Evolutionary conservation across 306 rosid species (phyloP).

Genomic region (Acacia crassicarpa): DNA sequence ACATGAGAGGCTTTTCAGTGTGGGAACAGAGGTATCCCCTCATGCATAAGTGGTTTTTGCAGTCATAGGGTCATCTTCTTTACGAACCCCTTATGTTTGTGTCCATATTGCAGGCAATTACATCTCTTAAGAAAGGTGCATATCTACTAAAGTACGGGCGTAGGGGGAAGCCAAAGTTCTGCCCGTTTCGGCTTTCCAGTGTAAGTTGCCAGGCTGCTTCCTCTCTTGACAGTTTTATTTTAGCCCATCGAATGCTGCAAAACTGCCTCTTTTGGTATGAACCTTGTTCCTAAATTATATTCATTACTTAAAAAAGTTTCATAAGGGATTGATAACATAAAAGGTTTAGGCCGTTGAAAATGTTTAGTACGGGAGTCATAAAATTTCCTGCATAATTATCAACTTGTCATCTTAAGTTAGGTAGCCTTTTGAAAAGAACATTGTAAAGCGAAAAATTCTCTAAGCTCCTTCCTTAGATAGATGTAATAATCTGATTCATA

Average conservation of each 20-base stretch:
- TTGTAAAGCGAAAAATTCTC: background rate
- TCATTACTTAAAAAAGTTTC: background rate
- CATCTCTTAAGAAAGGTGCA: conserved; percentile 92
- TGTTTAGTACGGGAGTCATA: background rate
- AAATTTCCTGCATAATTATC: background rate
- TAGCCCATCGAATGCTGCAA: conserved; percentile 17
- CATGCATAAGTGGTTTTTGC: conserved; percentile 26
- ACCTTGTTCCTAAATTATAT: background rate
- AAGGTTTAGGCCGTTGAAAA: background rate
- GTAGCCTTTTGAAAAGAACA: background rate
- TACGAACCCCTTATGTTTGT: conserved; percentile 11
- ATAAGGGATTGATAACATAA: background rate
- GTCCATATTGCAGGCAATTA: conserved; percentile 61
- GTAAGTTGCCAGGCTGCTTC: conserved; percentile 51
- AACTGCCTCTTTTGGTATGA: background rate
- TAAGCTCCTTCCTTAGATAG: conserved; percentile 11
- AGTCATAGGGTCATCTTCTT: conserved; percentile 24
- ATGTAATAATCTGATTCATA: background rate
- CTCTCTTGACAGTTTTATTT: conserved; percentile 8
- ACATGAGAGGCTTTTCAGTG: conserved; percentile 8
- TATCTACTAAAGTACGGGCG: conserved; percentile 87
- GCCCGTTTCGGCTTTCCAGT: conserved; percentile 90
- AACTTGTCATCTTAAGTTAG: conserved; percentile 16
- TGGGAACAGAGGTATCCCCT: conserved; percentile 24
- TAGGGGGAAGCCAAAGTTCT: conserved; percentile 97